These are phyloP conservation scores for Silene noctiflora DNA, from an alignment of 179 eudicot genomes.

Conservation along the genomic window DNA sequence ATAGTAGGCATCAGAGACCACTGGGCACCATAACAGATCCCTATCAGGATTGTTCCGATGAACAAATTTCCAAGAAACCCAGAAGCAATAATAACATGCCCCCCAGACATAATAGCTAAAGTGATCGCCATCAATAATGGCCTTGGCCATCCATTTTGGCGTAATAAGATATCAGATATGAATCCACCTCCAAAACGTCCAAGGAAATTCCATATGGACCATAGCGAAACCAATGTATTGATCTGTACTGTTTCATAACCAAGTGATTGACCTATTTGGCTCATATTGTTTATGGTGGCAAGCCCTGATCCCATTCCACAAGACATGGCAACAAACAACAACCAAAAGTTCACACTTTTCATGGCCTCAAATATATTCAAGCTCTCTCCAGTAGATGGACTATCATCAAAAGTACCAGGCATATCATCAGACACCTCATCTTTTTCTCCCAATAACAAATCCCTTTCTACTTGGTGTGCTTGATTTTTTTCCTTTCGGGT, in stretches of 20 bases:
- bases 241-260: conserved; percentile 47
- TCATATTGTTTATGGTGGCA: conserved; percentile 82
- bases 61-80: conserved; percentile 69
- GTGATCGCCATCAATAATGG: conserved; percentile 61
- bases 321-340: conserved; percentile 65
- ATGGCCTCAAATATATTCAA: conserved; percentile 55
- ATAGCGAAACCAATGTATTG: conserved; percentile 60
- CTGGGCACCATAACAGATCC: conserved; percentile 80
- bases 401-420: conserved; percentile 18
- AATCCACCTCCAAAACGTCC: conserved; percentile 89
- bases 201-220: conserved; percentile 92
- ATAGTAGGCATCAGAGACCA: conserved; percentile 93
- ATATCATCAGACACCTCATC: conserved; percentile 11
- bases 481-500: conserved; percentile 11
- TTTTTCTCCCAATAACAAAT: conserved; percentile 20
- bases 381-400: conserved; percentile 19
- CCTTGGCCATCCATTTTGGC: conserved; percentile 53
- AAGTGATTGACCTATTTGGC: conserved; percentile 81
- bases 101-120: conserved; percentile 57
- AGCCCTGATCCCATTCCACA: conserved; percentile 87
- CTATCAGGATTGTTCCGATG: conserved; percentile 62
- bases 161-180: conserved; percentile 65
- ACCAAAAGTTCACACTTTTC: conserved; percentile 60
- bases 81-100: conserved; percentile 62
- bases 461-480: background rate